phyloP scores from a whole-genome alignment of 2,329 filamentous ascomycete genomes.

The Chaetomiaceae sp. region DNA sequence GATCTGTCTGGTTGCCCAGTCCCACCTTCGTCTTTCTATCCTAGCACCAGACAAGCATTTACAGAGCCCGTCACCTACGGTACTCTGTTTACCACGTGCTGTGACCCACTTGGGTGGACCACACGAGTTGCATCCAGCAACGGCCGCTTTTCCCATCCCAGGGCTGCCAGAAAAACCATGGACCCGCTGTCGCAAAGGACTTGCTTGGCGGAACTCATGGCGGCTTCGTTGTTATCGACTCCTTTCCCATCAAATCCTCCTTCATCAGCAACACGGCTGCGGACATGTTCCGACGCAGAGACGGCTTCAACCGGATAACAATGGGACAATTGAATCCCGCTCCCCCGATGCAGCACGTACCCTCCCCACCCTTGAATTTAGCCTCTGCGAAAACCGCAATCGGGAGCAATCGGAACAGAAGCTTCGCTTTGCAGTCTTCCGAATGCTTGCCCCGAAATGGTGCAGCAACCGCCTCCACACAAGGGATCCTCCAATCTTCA shows the following conservation, averaged over 20 bases:
- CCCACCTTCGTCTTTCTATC: too few relatives aligned
- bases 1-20: too few relatives aligned
- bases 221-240: too few relatives aligned
- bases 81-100: too few relatives aligned
- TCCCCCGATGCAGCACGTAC: neutral
- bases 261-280: neutral
- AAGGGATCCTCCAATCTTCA: conserved; percentile 4
- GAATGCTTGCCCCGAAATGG: neutral
- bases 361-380: neutral
- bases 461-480: conserved; percentile 7
- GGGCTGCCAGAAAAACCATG: neutral
- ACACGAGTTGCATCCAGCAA: conserved; percentile 1
- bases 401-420: conserved; percentile 13
- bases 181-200: too few relatives aligned
- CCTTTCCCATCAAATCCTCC: too few relatives aligned
- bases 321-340: neutral
- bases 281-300: too few relatives aligned
- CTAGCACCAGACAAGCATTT: too few relatives aligned
- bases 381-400: neutral
- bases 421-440: conserved; percentile 5
- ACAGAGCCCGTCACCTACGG: too few relatives aligned
- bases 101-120: neutral
- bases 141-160: conserved; percentile 4
- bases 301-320: too few relatives aligned
- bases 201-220: too few relatives aligned